Conservation (phyloP, 1,284 basidiomycete genomes). For the Apiotrichum montevideense region DNA sequence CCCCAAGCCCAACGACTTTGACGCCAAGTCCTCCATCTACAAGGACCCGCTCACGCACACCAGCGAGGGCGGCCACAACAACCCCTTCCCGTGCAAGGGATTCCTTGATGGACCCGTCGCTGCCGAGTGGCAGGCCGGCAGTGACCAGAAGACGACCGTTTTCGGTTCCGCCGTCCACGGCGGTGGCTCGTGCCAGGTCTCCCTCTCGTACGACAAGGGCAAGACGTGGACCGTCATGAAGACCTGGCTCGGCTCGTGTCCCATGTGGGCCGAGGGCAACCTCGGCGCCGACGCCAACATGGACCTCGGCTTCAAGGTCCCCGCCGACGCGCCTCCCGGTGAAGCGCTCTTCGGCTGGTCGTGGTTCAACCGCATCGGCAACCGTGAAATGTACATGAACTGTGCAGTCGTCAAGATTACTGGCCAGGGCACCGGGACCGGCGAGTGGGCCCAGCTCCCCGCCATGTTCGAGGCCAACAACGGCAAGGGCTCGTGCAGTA, state of each 20-base stretch:
- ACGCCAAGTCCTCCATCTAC: constrained; percentile 30
- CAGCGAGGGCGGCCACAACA: background rate
- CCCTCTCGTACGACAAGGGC: constrained; percentile 47
- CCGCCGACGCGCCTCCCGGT: constrained; percentile 38
- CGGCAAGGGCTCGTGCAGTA: constrained; percentile 34
- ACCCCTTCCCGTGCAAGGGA: constrained; percentile 46
- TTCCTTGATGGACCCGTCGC: constrained; percentile 37
- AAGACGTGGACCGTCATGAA: constrained; percentile 46
- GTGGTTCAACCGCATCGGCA: constrained; percentile 47
- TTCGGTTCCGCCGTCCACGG: constrained; percentile 43
- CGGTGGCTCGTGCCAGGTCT: constrained; percentile 48
- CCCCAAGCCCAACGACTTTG: constrained; percentile 35
- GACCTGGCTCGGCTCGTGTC: constrained; percentile 45
- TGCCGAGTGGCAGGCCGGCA: constrained; percentile 33
- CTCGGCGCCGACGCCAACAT: constrained; percentile 2
- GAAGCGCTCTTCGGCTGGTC: constrained; percentile 48
- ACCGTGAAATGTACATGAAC: constrained; percentile 47
- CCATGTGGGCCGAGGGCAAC: constrained; percentile 25
- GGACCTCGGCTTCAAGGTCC: constrained; percentile 38
- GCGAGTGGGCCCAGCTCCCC: constrained; percentile 33
- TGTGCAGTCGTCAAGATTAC: constrained; percentile 46
- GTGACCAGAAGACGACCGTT: constrained; percentile 31
- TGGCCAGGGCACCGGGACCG: constrained; percentile 17
- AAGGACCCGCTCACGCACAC: constrained; percentile 28
- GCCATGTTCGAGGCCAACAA: constrained; percentile 47